Evolutionary conservation across 345 rosid species (phyloP).

Genomic region (Eutrema heterophyllum): DNA sequence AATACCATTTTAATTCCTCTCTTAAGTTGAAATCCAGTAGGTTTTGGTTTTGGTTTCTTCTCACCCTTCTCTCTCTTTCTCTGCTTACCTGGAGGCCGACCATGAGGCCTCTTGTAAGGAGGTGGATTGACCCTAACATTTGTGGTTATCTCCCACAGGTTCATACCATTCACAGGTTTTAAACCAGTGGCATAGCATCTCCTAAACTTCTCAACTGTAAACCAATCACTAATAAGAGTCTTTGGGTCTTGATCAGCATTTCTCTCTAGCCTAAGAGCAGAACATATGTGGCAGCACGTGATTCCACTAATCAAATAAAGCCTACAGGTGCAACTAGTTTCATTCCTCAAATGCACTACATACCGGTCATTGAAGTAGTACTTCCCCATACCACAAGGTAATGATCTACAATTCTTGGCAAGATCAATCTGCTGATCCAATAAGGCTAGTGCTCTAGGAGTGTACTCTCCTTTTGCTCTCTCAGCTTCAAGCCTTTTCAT

Average conservation of each 20-base stretch:
- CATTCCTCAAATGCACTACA: too few species aligned
- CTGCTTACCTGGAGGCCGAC: too few species aligned
- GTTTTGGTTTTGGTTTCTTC: neutral
- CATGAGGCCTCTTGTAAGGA: too few species aligned
- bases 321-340: too few species aligned
- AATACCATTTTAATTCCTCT: neutral
- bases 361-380: neutral
- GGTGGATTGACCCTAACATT: too few species aligned
- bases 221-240: neutral
- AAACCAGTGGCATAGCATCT: neutral
- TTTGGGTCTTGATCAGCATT: neutral
- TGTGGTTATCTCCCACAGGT: too few species aligned
- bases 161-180: too few species aligned
- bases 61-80: too few species aligned
- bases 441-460: neutral
- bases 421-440: neutral
- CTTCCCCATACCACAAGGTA: neutral
- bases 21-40: neutral
- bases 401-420: neutral
- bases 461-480: neutral
- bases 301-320: too few species aligned
- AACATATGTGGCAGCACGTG: neutral
- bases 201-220: too few species aligned
- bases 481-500: too few species aligned
- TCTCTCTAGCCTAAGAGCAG: neutral